These are phyloP conservation scores for Dujonia santamariae DNA, from an alignment of 1,139 yeast species.

Conservation along the genomic window DNA sequence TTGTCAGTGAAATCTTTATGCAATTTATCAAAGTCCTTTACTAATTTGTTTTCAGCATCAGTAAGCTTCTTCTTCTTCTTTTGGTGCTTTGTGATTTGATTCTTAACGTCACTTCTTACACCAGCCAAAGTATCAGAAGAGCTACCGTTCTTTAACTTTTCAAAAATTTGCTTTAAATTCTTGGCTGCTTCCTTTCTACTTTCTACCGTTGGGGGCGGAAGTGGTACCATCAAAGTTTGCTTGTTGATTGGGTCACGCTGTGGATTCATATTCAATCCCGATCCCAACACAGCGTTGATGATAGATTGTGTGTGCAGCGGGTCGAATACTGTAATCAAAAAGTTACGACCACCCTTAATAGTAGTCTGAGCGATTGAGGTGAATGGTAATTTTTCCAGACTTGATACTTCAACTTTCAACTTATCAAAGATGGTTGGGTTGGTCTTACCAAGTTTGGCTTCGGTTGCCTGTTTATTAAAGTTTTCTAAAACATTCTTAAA, in stretches of 20 bases:
- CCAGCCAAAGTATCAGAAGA: constrained; percentile 50
- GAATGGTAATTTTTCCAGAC: constrained; percentile 44
- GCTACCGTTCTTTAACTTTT: constrained; percentile 55
- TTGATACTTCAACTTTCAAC: constrained; percentile 50
- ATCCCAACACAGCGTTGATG: constrained; percentile 64
- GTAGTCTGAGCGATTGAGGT: constrained; percentile 73
- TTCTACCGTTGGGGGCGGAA: constrained; percentile 76
- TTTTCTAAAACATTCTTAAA: constrained; percentile 49
- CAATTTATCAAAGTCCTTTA: constrained; percentile 60
- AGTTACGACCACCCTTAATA: constrained; percentile 63
- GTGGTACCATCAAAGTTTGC: constrained; percentile 68
- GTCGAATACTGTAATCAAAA: constrained; percentile 78
- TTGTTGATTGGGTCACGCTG: constrained; percentile 69
- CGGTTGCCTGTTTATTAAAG: constrained; percentile 56
- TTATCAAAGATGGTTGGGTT: constrained; percentile 66
- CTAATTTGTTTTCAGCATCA: constrained; percentile 52
- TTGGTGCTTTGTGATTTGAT: constrained; percentile 47
- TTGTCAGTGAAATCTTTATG: constrained; percentile 63
- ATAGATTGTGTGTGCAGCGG: constrained; percentile 69
- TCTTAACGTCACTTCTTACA: constrained; percentile 60
- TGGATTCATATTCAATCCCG: constrained; percentile 75
- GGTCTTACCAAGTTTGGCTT: constrained; percentile 64
- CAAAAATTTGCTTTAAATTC: constrained; percentile 60
- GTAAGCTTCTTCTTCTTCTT: constrained; percentile 52
- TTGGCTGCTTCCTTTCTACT: constrained; percentile 58